Conservation (phyloP, 352 stramenopile species). For the Phytopythium ostracodes region DNA sequence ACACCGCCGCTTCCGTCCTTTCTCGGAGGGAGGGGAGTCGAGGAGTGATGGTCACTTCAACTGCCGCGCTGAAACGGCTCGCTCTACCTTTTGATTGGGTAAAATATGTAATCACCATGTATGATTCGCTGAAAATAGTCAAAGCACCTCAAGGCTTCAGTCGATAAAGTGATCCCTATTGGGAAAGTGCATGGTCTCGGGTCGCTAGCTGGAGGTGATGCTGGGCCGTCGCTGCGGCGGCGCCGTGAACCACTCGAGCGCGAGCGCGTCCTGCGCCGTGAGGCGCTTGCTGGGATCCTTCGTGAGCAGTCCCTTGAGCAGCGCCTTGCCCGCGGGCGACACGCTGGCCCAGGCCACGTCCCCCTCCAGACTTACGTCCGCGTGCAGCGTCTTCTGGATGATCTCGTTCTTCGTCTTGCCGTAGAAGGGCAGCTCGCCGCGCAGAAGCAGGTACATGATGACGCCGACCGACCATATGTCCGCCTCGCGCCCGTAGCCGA, state of each 20-base stretch:
- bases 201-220: not conserved
- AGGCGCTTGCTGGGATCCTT: slow-evolving; percentile 80
- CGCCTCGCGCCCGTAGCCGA: slow-evolving; percentile 87
- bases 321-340: slow-evolving; percentile 47
- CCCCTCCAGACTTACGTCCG: slow-evolving; percentile 75
- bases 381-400: slow-evolving; percentile 89
- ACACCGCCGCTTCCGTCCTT: not conserved
- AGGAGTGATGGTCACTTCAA: slow-evolving; percentile 2
- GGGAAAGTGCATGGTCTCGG: not conserved
- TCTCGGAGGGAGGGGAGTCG: not conserved
- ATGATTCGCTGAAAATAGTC: not conserved
- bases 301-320: slow-evolving; percentile 79
- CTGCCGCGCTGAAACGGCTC: not conserved
- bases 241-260: slow-evolving; percentile 75
- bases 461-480: slow-evolving; percentile 93
- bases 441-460: slow-evolving; percentile 91
- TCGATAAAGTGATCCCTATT: not conserved
- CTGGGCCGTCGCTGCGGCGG: not conserved
- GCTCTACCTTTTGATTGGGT: not conserved
- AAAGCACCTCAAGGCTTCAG: too few species aligned
- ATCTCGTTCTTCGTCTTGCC: slow-evolving; percentile 90
- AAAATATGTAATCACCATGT: not conserved
- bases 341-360: slow-evolving; percentile 54
- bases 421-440: slow-evolving; percentile 89
- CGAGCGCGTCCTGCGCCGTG: slow-evolving; percentile 73